These are phyloP conservation scores for Rossbeevera mucosa DNA, from an alignment of 768 basidiomycete genomes.

Conservation along the genomic window DNA sequence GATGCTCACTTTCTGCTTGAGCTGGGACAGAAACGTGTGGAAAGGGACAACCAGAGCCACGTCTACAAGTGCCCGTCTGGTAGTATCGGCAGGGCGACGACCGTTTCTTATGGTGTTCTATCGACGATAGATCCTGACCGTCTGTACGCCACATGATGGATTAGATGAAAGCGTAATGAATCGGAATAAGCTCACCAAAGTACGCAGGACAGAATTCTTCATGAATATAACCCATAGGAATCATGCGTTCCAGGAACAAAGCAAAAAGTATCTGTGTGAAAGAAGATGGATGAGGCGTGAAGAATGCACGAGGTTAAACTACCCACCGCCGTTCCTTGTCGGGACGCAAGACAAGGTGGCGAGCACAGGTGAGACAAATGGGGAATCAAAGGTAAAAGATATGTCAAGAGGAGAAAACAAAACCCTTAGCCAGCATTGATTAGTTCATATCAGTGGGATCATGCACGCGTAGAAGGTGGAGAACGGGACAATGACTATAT, in stretches of 20 bases:
- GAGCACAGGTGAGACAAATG: conserved; percentile 21
- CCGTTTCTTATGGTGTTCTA: conserved; percentile 7
- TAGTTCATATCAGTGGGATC: conserved; percentile 18
- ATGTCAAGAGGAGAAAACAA: conserved; percentile 13
- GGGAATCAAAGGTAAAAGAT: conserved; percentile 5
- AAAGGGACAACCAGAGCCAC: conserved; percentile 26
- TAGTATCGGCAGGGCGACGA: conserved; percentile 23
- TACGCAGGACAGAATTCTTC: conserved; percentile 9
- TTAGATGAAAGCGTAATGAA: background rate
- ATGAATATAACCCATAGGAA: conserved; percentile 10
- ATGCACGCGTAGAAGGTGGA: conserved; percentile 14
- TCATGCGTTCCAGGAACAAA: conserved; percentile 7
- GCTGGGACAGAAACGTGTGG: conserved; percentile 10
- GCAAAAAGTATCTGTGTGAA: background rate
- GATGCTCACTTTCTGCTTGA: conserved; percentile 16
- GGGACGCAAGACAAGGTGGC: conserved; percentile 35
- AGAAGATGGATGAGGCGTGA: background rate
- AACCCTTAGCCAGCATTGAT: conserved; percentile 4
- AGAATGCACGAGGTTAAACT: conserved; percentile 12
- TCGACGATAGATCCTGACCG: conserved; percentile 2
- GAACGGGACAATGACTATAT: conserved; percentile 30
- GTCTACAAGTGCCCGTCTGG: conserved; percentile 24
- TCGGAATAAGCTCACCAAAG: conserved; percentile 14
- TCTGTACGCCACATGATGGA: conserved; percentile 12
- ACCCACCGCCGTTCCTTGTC: conserved; percentile 25